These are phyloP conservation scores for Ephemerocybe angulata DNA, from an alignment of 768 basidiomycete species.

Conservation along the genomic window DNA sequence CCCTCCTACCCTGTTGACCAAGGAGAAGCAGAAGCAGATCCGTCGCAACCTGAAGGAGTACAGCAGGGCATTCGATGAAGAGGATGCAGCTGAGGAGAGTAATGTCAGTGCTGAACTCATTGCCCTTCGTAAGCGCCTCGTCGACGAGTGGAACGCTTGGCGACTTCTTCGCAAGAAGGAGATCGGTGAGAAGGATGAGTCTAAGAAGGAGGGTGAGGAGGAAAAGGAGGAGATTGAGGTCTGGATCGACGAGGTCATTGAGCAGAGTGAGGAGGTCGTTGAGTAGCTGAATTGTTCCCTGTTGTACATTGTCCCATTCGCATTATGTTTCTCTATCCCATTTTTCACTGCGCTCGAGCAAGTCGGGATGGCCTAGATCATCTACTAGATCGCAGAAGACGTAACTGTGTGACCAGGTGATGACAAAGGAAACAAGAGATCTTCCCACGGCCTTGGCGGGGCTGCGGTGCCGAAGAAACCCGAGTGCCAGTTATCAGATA, in stretches of 20 bases:
- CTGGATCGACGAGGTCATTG: slow-evolving; percentile 90
- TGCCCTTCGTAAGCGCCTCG: slow-evolving; percentile 82
- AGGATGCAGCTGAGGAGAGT: slow-evolving; percentile 93
- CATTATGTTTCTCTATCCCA: neutral
- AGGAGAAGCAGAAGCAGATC: slow-evolving; percentile 83
- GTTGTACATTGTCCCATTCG: neutral
- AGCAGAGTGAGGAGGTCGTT: slow-evolving; percentile 82
- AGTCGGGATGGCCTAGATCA: no score
- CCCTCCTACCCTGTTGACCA: slow-evolving; percentile 80
- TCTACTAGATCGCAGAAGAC: neutral
- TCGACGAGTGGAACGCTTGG: slow-evolving; percentile 99
- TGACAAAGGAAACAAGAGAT: neutral
- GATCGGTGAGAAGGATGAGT: slow-evolving; percentile 41
- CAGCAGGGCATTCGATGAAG: slow-evolving; percentile 90
- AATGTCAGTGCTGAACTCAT: slow-evolving; percentile 92
- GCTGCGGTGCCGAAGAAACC: neutral
- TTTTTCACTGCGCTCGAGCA: no score
- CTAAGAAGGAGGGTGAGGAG: slow-evolving; percentile 34
- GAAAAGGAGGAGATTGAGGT: slow-evolving; percentile 90
- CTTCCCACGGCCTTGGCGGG: neutral
- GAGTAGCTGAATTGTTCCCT: slow-evolving; percentile 31
- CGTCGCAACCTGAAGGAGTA: slow-evolving; percentile 89
- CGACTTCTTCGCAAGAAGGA: slow-evolving; percentile 67
- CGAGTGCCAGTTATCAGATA: slow-evolving; percentile 7
- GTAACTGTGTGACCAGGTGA: neutral